These are phyloP conservation scores for Pichia membranifaciens DNA, from an alignment of 805 yeast species.

Conservation along the genomic window DNA sequence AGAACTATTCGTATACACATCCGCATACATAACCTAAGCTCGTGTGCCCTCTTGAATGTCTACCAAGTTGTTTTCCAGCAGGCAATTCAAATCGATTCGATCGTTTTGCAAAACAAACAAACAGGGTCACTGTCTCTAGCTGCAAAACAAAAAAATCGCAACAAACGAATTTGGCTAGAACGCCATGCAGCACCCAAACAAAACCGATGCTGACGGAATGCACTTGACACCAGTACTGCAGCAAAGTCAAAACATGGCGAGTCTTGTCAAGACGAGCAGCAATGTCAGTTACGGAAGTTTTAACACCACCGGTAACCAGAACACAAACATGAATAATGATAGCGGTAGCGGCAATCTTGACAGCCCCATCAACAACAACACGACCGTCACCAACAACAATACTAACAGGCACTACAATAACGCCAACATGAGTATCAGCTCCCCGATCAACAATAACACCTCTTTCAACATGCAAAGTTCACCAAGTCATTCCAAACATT, in stretches of 20 bases:
- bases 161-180: too few species aligned
- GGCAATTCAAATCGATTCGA: too few species aligned
- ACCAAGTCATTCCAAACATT: slow-evolving; percentile 6
- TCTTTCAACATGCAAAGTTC: not conserved
- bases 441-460: not conserved
- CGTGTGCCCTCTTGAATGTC: too few species aligned
- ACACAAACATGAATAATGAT: not conserved
- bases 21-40: too few species aligned
- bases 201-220: not conserved
- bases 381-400: not conserved
- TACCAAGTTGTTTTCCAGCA: too few species aligned
- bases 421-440: not conserved
- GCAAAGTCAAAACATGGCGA: slow-evolving; percentile 2
- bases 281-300: not conserved
- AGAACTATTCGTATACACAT: too few species aligned
- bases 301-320: not conserved
- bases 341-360: not conserved
- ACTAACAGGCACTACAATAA: not conserved
- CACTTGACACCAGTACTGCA: not conserved
- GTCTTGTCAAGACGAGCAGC: not conserved
- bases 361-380: not conserved
- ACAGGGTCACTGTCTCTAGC: too few species aligned
- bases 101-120: too few species aligned
- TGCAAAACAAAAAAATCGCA: too few species aligned
- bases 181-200: not conserved